These are phyloP conservation scores for Podospora comata DNA, from an alignment of 495 filamentous ascomycete genomes.

Conservation along the genomic window DNA sequence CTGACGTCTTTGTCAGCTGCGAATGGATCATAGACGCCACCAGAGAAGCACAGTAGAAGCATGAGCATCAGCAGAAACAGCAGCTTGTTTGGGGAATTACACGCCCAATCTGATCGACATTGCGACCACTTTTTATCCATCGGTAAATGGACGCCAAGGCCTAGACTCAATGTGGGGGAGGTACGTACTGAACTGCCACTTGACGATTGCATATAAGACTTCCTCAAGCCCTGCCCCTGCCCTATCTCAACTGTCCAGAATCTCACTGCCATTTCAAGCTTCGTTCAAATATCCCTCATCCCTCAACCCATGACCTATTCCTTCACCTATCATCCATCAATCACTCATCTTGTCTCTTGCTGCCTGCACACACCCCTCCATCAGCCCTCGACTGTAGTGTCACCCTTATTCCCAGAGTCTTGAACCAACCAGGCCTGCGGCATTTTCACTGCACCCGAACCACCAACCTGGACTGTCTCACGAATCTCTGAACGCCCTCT, in stretches of 20 bases:
- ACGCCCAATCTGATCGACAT: slow-evolving; percentile 28
- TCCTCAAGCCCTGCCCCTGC: background rate
- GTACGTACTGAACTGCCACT: background rate
- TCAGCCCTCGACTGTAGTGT: background rate
- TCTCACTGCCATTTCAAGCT: background rate
- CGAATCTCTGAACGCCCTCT: background rate
- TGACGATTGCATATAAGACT: background rate
- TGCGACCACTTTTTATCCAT: slow-evolving; percentile 16
- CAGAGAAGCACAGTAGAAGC: background rate
- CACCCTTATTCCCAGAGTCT: slow-evolving; percentile 9
- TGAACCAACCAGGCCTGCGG: slow-evolving; percentile 16
- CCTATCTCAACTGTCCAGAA: background rate
- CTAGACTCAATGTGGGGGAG: slow-evolving; percentile 1
- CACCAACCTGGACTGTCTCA: background rate
- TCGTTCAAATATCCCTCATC: background rate
- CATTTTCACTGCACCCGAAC: slow-evolving; percentile 15
- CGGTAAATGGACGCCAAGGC: slow-evolving; percentile 31
- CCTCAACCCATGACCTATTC: background rate
- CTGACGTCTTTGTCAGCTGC: background rate
- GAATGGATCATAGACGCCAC: background rate
- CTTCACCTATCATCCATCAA: background rate
- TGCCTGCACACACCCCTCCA: background rate
- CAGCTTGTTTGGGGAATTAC: background rate
- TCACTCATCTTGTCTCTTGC: background rate
- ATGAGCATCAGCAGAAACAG: background rate